Base-by-base conservation (phyloP, 306 rosid genomes). In the Cucumis cinereus region DNA sequence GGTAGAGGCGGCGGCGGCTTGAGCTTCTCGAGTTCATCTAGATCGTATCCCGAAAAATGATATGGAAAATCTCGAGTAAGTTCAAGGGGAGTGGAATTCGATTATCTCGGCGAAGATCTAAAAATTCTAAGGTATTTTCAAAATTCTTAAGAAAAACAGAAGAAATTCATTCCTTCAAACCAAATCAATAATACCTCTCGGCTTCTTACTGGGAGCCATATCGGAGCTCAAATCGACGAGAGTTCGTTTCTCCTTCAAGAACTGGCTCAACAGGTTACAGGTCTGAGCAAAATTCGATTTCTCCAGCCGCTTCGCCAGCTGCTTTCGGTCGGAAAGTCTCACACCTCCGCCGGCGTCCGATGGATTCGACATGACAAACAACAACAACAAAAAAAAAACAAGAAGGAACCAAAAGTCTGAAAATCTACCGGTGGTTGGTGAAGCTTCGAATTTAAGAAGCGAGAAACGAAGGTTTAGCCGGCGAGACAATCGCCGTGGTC, bases 211-310 rank as follows among this genome's bases (percentile, higher is more conserved):
- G 23, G 45, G 17, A 68, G 16, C 55, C 23, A 78, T 38, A 19
- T 50, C 87, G 74, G 77, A 6, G 20, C 20, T 53, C 24, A 74
- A 74, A 74, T 74, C 60, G 2, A 41, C 10, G 16, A 71, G 59
- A 71, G 52, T 60, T 24, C 95, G 85, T 79, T 85, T 90, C 81
- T 91, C 95, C 89, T 87, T 94, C 93, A 94, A 71, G 70, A 84
- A 83, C 73, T 82, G 87, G 81, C 95, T 86, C 79, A 94, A 50
- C 7, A 90, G 84, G 56, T 72, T 89, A 75, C 96, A 92, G 19
- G 90, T 85, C 86, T 88, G 95, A 1, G 95, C 56, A 45, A 94
- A 92, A 74, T 85, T 89, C 71, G 88, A 77, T 79, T 77, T 94
- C 80, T 91, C 98, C 75, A 82, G 74, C 11, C 83, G 84, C 86